Conservation (phyloP, 441 rosid species). For the Arabidopsis lyrata region DNA sequence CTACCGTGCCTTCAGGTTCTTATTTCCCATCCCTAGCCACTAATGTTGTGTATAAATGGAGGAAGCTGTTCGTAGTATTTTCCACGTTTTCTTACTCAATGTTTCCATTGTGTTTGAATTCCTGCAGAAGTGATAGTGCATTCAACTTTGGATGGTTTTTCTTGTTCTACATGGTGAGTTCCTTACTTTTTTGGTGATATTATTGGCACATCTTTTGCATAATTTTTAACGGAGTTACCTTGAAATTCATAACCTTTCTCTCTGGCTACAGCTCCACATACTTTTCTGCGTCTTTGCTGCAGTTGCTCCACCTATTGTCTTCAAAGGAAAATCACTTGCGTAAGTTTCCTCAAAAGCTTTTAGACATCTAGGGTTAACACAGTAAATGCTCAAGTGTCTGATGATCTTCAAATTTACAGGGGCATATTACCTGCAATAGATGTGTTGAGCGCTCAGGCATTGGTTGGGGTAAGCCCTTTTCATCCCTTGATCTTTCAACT, state of each 20-base stretch:
- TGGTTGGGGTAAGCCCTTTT: slow-evolving; percentile 76
- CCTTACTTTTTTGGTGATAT: slow-evolving; percentile 7
- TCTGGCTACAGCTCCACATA: slow-evolving; percentile 67
- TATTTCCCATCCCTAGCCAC: slow-evolving; percentile 10
- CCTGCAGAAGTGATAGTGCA: slow-evolving; percentile 84
- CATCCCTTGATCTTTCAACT: slow-evolving; percentile 1
- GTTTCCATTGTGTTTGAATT: slow-evolving; percentile 17
- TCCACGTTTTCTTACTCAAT: not conserved
- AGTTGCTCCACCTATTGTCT: slow-evolving; percentile 88
- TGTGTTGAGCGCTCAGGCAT: slow-evolving; percentile 47
- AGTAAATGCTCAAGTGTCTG: not conserved
- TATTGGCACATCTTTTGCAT: slow-evolving; percentile 2
- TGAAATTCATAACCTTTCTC: not conserved
- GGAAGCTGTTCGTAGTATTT: not conserved
- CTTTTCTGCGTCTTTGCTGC: slow-evolving; percentile 83
- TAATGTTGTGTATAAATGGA: not conserved
- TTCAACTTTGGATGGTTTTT: slow-evolving; percentile 84
- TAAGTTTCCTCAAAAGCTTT: slow-evolving; percentile 48
- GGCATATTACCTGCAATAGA: slow-evolving; percentile 85
- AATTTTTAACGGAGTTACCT: not conserved
- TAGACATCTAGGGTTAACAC: not conserved
- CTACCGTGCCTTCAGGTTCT: slow-evolving; percentile 88
- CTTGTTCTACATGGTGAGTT: slow-evolving; percentile 72
- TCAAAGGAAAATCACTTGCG: slow-evolving; percentile 92
- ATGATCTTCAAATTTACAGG: slow-evolving; percentile 50